These are phyloP conservation scores for Glomus cerebriforme DNA, from an alignment of 192 early-diverging fungal species.

Conservation along the genomic window DNA sequence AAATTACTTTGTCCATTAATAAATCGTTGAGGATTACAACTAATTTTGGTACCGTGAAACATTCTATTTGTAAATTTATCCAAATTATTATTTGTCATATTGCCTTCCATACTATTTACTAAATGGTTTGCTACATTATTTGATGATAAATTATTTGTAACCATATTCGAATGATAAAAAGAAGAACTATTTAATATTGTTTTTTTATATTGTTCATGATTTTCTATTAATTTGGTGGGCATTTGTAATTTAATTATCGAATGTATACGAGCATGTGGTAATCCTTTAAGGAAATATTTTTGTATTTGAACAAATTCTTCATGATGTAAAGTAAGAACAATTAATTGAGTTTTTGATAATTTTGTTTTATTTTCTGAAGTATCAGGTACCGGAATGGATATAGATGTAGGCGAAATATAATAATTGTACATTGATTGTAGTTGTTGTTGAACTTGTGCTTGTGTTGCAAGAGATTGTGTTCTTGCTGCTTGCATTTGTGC, in stretches of 20 bases:
- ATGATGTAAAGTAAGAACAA: neutral
- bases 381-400: neutral
- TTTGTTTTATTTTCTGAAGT: neutral
- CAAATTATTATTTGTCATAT: neutral
- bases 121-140: neutral
- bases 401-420: neutral
- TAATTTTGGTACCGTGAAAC: conserved; percentile 3
- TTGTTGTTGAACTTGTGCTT: neutral
- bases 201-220: neutral
- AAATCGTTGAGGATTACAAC: neutral
- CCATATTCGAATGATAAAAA: neutral
- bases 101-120: neutral
- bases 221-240: neutral
- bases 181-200: neutral
- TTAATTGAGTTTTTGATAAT: neutral
- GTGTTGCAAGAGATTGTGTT: neutral
- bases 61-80: neutral
- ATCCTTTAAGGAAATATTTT: neutral
- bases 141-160: neutral
- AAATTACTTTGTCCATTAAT: neutral
- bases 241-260: neutral
- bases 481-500: neutral
- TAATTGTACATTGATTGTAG: neutral
- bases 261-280: neutral
- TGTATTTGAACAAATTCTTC: neutral